Percentiles rank a stretch among this genome's conserved stretches.
phyloP scores from a whole-genome alignment of 345 rosid species.

The Draba incana region DNA sequence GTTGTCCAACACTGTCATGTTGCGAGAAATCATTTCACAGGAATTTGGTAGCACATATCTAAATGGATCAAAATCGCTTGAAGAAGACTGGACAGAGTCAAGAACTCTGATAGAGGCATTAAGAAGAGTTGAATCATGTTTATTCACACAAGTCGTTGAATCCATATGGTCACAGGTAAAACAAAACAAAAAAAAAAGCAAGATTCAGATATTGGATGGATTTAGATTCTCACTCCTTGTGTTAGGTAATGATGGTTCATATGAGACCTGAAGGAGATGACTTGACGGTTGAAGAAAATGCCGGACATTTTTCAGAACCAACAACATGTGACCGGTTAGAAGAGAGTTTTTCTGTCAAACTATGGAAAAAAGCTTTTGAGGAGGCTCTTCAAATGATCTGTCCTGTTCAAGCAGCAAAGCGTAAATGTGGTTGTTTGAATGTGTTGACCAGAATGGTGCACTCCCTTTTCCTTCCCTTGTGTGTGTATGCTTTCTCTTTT shows the following conservation, averaged over 20 bases:
- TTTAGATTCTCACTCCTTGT: constrained; percentile 19
- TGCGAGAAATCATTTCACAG: constrained; percentile 77
- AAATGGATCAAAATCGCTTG: constrained; percentile 47
- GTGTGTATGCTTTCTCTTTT: constrained; percentile 18
- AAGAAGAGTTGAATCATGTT: constrained; percentile 86
- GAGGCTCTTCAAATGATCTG: constrained; percentile 80
- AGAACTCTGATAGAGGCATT: constrained; percentile 71
- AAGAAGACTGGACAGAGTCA: constrained; percentile 81
- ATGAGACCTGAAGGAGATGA: constrained; percentile 67
- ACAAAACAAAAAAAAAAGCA: constrained; percentile 12
- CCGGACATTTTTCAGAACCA: constrained; percentile 69
- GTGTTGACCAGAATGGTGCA: constrained; percentile 71
- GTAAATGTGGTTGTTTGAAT: constrained; percentile 85
- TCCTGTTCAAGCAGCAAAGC: constrained; percentile 76
- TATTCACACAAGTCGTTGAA: constrained; percentile 81
- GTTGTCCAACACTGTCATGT: constrained; percentile 85
- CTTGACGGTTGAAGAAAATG: constrained; percentile 42
- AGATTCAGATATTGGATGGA: constrained; percentile 15
- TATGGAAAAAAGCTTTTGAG: constrained; percentile 84
- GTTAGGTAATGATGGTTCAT: constrained; percentile 77
- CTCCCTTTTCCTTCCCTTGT: constrained; percentile 11
- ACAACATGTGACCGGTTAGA: constrained; percentile 77
- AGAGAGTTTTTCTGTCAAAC: constrained; percentile 72
- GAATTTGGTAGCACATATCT: constrained; percentile 46
- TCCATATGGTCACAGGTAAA: constrained; percentile 99